These are phyloP conservation scores for Xylariaceae sp. DNA, from an alignment of 2,329 filamentous ascomycete species.

Conservation along the genomic window DNA sequence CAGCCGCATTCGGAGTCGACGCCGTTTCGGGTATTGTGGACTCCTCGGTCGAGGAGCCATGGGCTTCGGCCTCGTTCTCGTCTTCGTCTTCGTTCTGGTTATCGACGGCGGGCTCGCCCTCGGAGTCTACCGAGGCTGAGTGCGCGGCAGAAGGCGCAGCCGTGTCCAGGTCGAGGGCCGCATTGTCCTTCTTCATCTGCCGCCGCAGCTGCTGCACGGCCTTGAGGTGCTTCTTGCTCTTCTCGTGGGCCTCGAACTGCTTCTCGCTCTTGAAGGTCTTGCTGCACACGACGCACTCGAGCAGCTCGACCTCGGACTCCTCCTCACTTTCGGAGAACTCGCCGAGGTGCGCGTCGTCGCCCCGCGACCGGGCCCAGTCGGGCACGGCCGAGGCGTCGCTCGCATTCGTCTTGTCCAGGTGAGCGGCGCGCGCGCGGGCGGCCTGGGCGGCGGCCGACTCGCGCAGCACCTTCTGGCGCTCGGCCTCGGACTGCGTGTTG, in stretches of 20 bases:
- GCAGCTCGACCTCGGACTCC: constrained; percentile 49
- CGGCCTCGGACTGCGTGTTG: constrained; percentile 69
- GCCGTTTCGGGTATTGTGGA: too few relatives aligned
- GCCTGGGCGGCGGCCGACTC: constrained; percentile 79
- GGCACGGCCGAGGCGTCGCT: constrained; percentile 56
- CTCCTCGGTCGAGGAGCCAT: too few relatives aligned
- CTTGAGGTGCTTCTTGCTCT: constrained; percentile 93
- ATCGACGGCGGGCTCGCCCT: too few relatives aligned
- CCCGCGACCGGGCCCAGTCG: constrained; percentile 63
- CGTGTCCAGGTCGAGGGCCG: constrained; percentile 44
- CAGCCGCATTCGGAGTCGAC: neutral
- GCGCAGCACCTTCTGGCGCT: constrained; percentile 70
- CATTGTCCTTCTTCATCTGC: constrained; percentile 78
- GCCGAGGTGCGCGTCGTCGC: constrained; percentile 37
- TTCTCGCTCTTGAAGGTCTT: constrained; percentile 85
- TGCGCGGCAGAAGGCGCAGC: constrained; percentile 3
- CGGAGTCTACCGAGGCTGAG: constrained; percentile 2
- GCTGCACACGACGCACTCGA: constrained; percentile 71
- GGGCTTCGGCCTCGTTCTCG: constrained; percentile 1
- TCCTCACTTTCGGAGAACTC: constrained; percentile 55
- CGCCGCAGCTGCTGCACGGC: constrained; percentile 70
- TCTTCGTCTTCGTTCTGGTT: constrained; percentile 4
- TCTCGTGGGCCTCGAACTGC: constrained; percentile 85
- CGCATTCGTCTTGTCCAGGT: constrained; percentile 66
- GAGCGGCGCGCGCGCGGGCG: constrained; percentile 70